Evolutionary conservation across 129 eudicot species (phyloP).

Genomic region (Ambrosia trifida): DNA sequence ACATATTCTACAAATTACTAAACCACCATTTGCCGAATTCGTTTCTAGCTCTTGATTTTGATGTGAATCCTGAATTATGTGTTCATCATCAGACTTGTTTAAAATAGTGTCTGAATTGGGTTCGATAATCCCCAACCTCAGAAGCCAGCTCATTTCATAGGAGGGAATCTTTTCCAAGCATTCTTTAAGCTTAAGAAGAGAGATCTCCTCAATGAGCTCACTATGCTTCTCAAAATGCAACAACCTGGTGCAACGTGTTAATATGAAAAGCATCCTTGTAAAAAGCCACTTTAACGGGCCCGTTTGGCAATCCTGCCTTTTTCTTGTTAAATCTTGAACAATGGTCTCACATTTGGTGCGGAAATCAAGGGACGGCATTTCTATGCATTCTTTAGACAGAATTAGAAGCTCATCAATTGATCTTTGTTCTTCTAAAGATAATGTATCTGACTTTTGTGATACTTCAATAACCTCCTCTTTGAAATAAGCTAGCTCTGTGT

Average conservation of each 20-base stretch:
- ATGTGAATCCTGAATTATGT: conserved; percentile 30
- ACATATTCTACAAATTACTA: conserved; percentile 85
- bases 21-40: conserved; percentile 39
- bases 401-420: conserved; percentile 54
- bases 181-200: conserved; percentile 60
- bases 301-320: conserved; percentile 61
- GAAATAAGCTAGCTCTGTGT: conserved; percentile 67
- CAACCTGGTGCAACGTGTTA: conserved; percentile 87
- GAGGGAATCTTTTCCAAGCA: conserved; percentile 77
- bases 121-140: conserved; percentile 47
- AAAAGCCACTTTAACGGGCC: conserved; percentile 65
- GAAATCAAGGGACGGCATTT: conserved; percentile 60
- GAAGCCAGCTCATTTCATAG: conserved; percentile 64
- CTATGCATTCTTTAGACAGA: conserved; percentile 59
- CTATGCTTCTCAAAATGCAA: conserved; percentile 76
- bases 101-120: conserved; percentile 32
- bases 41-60: conserved; percentile 39
- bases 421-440: conserved; percentile 45
- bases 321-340: conserved; percentile 70
- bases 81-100: conserved; percentile 30
- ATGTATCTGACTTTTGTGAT: conserved; percentile 51
- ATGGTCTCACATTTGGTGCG: conserved; percentile 71
- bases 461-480: conserved; percentile 51
- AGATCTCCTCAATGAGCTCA: conserved; percentile 59
- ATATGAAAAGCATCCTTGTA: conserved; percentile 78